Evolutionary conservation across 1,284 basidiomycete genomes (phyloP).

Genomic region (Trichosporon sp.): DNA sequence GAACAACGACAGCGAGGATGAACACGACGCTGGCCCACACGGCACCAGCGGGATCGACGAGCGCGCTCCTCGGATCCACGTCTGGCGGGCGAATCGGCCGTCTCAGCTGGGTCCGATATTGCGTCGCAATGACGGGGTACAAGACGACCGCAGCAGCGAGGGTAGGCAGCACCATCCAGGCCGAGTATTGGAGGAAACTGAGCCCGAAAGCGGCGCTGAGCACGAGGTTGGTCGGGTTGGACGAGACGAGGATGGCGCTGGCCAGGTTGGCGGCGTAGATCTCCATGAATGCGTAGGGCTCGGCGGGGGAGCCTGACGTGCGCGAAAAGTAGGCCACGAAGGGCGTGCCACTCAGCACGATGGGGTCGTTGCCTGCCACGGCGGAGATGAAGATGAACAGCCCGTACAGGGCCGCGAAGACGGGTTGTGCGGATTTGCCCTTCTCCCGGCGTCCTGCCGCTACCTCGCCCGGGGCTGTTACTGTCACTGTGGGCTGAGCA

Average conservation of each 20-base stretch:
- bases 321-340: conserved; percentile 83
- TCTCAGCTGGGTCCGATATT: conserved; percentile 22
- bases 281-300: conserved; percentile 69
- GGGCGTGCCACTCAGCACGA: conserved; percentile 76
- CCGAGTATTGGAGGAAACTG: conserved; percentile 56
- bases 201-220: conserved; percentile 57
- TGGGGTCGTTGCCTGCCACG: conserved; percentile 85
- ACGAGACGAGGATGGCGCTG: conserved; percentile 58
- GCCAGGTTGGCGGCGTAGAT: conserved; percentile 77
- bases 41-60: conserved; percentile 62
- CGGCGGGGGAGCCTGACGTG: conserved; percentile 64
- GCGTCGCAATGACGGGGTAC: conserved; percentile 47
- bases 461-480: not conserved
- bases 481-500: not conserved
- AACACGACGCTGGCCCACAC: conserved; percentile 61
- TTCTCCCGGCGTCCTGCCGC: not conserved
- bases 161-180: conserved; percentile 56
- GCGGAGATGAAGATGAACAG: conserved; percentile 79
- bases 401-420: conserved; percentile 77
- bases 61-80: conserved; percentile 58
- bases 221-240: conserved; percentile 61
- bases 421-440: conserved; percentile 61
- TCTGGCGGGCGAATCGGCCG: conserved; percentile 39
- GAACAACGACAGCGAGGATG: conserved; percentile 61
- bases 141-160: conserved; percentile 49